Percentiles rank a stretch among this genome's conserved stretches.
Evolutionary conservation across 1,139 yeast genomes (phyloP).

Genomic region (Pichia sp.): DNA sequence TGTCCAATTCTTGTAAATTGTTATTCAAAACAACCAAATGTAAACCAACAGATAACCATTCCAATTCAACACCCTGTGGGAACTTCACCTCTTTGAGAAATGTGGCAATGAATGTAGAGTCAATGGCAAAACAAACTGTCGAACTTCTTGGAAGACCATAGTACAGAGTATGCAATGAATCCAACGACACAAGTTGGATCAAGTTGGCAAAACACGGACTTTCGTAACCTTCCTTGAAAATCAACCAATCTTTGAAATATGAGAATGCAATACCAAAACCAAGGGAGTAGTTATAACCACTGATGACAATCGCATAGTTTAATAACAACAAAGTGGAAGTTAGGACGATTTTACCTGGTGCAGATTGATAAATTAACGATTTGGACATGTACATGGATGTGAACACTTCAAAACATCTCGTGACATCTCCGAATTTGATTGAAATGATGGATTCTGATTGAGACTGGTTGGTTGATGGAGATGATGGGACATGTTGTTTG

Average conservation of each 20-base stretch:
- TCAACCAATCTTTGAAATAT: conserved; percentile 57
- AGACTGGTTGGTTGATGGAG: too few relatives aligned
- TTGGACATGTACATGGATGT: conserved; percentile 45
- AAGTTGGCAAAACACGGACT: conserved; percentile 39
- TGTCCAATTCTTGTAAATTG: conserved; percentile 19
- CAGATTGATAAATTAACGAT: conserved; percentile 31
- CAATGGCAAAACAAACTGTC: conserved; percentile 31
- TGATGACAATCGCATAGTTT: conserved; percentile 55
- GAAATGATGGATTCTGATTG: conserved; percentile 10
- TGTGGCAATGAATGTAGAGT: conserved; percentile 42
- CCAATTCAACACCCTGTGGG: conserved; percentile 12
- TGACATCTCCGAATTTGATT: conserved; percentile 34
- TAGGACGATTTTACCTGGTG: conserved; percentile 38
- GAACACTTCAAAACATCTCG: conserved; percentile 41
- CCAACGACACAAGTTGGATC: conserved; percentile 49
- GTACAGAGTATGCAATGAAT: conserved; percentile 52
- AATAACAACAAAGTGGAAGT: conserved; percentile 49
- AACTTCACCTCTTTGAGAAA: conserved; percentile 36
- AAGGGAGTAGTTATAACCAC: conserved; percentile 56
- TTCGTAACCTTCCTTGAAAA: conserved; percentile 34
- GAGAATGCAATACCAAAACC: conserved; percentile 54
- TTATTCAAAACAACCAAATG: conserved; percentile 30
- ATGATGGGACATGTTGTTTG: neutral
- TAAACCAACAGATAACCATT: conserved; percentile 25
- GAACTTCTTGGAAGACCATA: conserved; percentile 53